Conservation (phyloP, 75 land plant species). For the Azolla pinnata region DNA sequence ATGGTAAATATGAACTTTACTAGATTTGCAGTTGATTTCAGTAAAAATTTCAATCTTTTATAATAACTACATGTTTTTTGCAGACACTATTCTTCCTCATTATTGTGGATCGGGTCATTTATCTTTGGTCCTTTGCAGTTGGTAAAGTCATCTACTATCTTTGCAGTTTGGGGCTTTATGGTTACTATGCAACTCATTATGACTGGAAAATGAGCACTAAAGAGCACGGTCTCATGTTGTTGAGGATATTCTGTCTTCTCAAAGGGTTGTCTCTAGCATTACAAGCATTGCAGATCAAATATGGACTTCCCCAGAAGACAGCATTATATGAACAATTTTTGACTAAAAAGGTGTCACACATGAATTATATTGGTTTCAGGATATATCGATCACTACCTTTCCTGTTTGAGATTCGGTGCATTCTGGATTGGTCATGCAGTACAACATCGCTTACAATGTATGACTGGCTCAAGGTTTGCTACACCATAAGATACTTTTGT, state of each 20-base stretch:
- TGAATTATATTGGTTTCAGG: conserved; percentile 75
- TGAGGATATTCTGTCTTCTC: conserved; percentile 73
- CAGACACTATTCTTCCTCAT: conserved; percentile 93
- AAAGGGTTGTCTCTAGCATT: conserved; percentile 79
- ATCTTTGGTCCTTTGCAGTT: conserved; percentile 76
- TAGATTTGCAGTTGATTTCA: not conserved
- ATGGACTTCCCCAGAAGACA: conserved; percentile 88
- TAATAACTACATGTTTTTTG: conserved; percentile 10
- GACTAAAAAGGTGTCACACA: conserved; percentile 57
- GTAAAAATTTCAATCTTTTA: not conserved
- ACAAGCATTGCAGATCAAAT: conserved; percentile 82
- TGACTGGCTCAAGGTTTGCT: conserved; percentile 93
- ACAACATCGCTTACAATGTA: conserved; percentile 95
- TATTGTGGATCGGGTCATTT: conserved; percentile 86
- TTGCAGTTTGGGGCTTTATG: conserved; percentile 61
- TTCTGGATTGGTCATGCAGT: conserved; percentile 99
- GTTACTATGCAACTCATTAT: conserved; percentile 60
- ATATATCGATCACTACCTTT: conserved; percentile 89
- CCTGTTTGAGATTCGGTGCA: conserved; percentile 93
- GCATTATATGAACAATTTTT: conserved; percentile 82
- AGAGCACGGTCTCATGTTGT: conserved; percentile 41
- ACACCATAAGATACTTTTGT: not conserved
- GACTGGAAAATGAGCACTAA: conserved; percentile 72
- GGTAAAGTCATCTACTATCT: conserved; percentile 71
- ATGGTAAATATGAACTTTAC: conserved; percentile 43